Evolutionary conservation across 2,329 filamentous ascomycete species (phyloP).

Genomic region (Chaetomium sp.): DNA sequence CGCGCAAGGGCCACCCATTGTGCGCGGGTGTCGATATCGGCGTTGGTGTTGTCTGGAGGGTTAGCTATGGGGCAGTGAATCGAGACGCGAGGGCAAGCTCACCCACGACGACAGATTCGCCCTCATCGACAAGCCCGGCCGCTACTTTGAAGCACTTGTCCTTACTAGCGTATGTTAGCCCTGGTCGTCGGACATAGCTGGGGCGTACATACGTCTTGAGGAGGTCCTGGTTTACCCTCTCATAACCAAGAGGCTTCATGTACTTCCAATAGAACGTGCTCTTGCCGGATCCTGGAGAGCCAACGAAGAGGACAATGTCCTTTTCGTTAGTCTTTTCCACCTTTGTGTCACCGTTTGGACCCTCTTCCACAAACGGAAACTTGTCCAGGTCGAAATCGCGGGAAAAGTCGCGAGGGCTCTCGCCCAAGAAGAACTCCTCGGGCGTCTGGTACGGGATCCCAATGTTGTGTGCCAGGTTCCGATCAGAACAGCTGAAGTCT

Average conservation of each 20-base stretch:
- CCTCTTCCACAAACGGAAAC: slow-evolving; percentile 40
- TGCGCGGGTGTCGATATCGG: slow-evolving; percentile 68
- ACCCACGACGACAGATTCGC: slow-evolving; percentile 72
- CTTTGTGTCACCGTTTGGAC: slow-evolving; percentile 30
- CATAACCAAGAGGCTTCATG: slow-evolving; percentile 71
- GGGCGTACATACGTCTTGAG: slow-evolving; percentile 56
- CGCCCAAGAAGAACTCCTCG: slow-evolving; percentile 80
- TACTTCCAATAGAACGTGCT: slow-evolving; percentile 81
- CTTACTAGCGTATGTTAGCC: slow-evolving; percentile 32
- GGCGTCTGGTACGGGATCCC: slow-evolving; percentile 78
- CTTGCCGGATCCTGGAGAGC: slow-evolving; percentile 84
- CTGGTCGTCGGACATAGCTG: slow-evolving; percentile 12
- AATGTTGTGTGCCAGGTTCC: slow-evolving; percentile 80
- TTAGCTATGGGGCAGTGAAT: background rate
- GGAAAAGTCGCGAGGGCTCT: slow-evolving; percentile 57
- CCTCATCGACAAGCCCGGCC: slow-evolving; percentile 54
- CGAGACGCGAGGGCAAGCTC: slow-evolving; percentile 27
- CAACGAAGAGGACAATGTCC: slow-evolving; percentile 81
- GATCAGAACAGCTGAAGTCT: slow-evolving; percentile 60
- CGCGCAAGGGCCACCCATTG: slow-evolving; percentile 72
- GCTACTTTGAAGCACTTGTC: slow-evolving; percentile 69
- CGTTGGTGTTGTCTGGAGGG: slow-evolving; percentile 83
- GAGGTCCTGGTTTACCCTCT: slow-evolving; percentile 82
- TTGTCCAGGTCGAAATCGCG: slow-evolving; percentile 64
- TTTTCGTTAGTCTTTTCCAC: slow-evolving; percentile 56